These are phyloP conservation scores for Lophiotrema nucula DNA, from an alignment of 495 filamentous ascomycete genomes.

Conservation along the genomic window DNA sequence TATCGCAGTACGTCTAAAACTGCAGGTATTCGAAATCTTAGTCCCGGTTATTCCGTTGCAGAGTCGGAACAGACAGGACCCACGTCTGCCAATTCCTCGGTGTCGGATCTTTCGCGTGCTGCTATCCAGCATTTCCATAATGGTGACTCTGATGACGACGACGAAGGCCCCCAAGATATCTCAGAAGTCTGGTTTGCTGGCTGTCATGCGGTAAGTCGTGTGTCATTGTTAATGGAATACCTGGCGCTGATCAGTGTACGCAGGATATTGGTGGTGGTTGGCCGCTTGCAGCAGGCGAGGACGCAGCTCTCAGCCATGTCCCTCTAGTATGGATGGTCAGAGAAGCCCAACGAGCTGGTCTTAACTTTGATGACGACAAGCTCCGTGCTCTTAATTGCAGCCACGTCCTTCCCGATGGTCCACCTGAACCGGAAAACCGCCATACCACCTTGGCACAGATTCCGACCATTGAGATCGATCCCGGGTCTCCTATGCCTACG, in stretches of 20 bases:
- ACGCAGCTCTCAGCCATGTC: constrained; percentile 65
- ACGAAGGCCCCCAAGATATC: constrained; percentile 66
- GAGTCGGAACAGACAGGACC: constrained; percentile 9
- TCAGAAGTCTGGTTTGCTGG: constrained; percentile 85
- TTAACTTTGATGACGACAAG: constrained; percentile 67
- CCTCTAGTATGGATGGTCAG: constrained; percentile 83
- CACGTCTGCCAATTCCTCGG: constrained; percentile 9
- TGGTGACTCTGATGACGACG: constrained; percentile 45
- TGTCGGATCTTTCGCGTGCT: constrained; percentile 25
- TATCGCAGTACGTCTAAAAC: constrained; percentile 32
- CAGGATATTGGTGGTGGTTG: constrained; percentile 81
- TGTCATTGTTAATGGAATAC: background rate
- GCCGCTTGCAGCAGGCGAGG: constrained; percentile 58
- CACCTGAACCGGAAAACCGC: background rate
- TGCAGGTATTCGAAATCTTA: constrained; percentile 25
- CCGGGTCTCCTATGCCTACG: constrained; percentile 20
- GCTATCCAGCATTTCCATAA: constrained; percentile 36
- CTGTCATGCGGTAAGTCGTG: constrained; percentile 56
- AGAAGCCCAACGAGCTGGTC: constrained; percentile 71
- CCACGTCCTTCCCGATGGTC: constrained; percentile 41
- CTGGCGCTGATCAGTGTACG: background rate
- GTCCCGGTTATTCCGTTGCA: constrained; percentile 19
- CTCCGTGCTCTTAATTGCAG: constrained; percentile 65
- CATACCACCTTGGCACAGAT: background rate
- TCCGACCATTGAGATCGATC: constrained; percentile 32